phyloP scores from a whole-genome alignment of 495 filamentous ascomycete genomes.

The Penicillium cosmopolitanum region DNA sequence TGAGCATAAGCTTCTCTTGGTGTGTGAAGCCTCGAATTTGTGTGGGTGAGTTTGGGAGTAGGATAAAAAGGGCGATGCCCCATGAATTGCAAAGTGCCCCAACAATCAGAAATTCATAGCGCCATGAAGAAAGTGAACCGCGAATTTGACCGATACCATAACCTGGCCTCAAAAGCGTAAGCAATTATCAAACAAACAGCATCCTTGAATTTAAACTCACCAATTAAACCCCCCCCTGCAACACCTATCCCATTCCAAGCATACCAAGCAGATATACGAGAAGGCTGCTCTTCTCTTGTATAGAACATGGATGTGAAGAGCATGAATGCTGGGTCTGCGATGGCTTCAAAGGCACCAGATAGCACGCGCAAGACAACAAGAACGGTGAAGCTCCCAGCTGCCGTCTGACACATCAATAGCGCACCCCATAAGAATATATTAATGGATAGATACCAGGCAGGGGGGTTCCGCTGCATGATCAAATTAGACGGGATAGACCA shows the following conservation, averaged over 20 bases:
- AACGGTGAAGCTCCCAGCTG: conserved; percentile 10
- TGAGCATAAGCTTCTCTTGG: conserved; percentile 48
- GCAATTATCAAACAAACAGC: background rate
- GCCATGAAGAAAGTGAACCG: conserved; percentile 57
- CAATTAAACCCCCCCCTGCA: conserved; percentile 55
- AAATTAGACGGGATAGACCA: conserved; percentile 20
- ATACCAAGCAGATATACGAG: conserved; percentile 65
- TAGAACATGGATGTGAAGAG: conserved; percentile 43
- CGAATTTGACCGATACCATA: conserved; percentile 61
- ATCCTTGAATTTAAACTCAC: background rate
- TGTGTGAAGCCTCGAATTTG: conserved; percentile 35
- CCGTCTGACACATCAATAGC: conserved; percentile 3
- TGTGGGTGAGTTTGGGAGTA: conserved; percentile 53
- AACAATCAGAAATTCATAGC: conserved; percentile 57
- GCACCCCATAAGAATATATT: conserved; percentile 19
- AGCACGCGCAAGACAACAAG: conserved; percentile 10
- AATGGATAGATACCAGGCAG: conserved; percentile 7
- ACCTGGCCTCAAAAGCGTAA: conserved; percentile 31
- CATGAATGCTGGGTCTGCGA: conserved; percentile 32
- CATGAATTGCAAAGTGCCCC: conserved; percentile 40
- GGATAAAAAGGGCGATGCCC: conserved; percentile 43
- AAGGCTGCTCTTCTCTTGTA: conserved; percentile 56
- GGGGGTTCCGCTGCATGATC: conserved; percentile 13
- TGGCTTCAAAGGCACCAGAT: conserved; percentile 12
- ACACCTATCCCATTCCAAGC: conserved; percentile 62